Evolutionary conservation across 129 eudicot genomes (phyloP).

Genomic region (Oenanthe sinensis): DNA sequence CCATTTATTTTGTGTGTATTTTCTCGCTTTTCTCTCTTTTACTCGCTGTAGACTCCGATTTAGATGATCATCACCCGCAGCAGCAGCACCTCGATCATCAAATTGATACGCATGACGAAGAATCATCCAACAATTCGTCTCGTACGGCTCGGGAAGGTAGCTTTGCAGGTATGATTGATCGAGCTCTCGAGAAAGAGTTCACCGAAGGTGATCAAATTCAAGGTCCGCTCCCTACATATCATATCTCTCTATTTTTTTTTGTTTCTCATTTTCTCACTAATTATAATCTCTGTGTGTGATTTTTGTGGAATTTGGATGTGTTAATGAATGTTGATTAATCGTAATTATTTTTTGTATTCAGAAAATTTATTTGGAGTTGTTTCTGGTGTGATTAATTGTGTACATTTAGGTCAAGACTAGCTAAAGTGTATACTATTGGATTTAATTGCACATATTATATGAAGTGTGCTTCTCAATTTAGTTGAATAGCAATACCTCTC

Average conservation of each 20-base stretch:
- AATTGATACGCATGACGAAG: neutral
- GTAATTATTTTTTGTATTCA: too few species aligned
- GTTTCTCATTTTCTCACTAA: neutral
- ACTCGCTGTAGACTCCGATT: neutral
- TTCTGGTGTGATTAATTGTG: neutral
- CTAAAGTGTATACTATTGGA: neutral
- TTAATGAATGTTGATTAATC: neutral
- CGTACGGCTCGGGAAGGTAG: conserved; percentile 37
- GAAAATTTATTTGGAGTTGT: neutral
- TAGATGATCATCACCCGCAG: neutral
- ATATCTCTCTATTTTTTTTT: neutral
- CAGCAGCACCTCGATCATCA: neutral
- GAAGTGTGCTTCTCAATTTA: neutral
- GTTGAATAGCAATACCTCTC: neutral
- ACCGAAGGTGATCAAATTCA: conserved; percentile 56
- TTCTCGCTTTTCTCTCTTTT: neutral
- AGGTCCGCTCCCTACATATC: neutral
- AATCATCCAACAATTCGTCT: neutral
- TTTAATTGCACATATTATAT: neutral
- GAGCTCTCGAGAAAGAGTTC: conserved; percentile 83
- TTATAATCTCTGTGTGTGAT: neutral
- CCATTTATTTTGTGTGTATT: neutral
- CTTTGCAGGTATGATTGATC: conserved; percentile 91
- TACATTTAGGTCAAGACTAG: neutral
- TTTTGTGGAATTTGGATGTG: neutral